Conservation (phyloP, 2,329 filamentous ascomycete genomes). For the Epichloe sp. region DNA sequence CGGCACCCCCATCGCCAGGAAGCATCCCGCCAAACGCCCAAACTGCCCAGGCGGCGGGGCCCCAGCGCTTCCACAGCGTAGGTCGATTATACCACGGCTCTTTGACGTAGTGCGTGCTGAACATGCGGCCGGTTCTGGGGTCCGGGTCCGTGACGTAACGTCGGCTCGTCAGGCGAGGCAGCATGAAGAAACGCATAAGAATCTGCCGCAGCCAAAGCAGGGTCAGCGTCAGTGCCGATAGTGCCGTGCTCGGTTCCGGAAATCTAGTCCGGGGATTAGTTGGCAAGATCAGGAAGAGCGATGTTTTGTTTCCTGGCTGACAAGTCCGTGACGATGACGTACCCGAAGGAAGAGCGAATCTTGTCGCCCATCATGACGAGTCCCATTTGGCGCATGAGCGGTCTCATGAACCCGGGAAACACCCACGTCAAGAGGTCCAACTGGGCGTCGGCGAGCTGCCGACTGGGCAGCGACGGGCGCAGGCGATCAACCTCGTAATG, state of each 20-base stretch:
- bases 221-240: slow-evolving; percentile 27
- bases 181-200: slow-evolving; percentile 41
- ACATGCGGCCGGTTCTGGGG: slow-evolving; percentile 37
- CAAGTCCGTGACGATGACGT: slow-evolving; percentile 12
- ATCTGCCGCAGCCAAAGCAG: slow-evolving; percentile 40
- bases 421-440: slow-evolving; percentile 46
- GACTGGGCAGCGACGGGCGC: slow-evolving; percentile 37
- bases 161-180: slow-evolving; percentile 39
- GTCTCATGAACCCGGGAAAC: slow-evolving; percentile 32
- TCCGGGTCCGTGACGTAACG: slow-evolving; percentile 34
- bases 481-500: slow-evolving; percentile 47
- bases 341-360: slow-evolving; percentile 53
- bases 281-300: background rate
- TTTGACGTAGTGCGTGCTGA: slow-evolving; percentile 38
- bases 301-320: no score
- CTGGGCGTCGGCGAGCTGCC: slow-evolving; percentile 43
- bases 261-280: slow-evolving; percentile 20
- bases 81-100: slow-evolving; percentile 52
- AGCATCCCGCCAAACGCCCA: slow-evolving; percentile 30
- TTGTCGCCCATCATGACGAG: slow-evolving; percentile 50
- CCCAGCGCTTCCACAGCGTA: slow-evolving; percentile 50
- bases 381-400: slow-evolving; percentile 36
- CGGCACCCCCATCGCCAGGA: slow-evolving; percentile 25
- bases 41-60: slow-evolving; percentile 37
- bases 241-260: slow-evolving; percentile 27